Evolutionary conservation across 495 filamentous ascomycete genomes (phyloP).

Genomic region (Pyronema domesticum): DNA sequence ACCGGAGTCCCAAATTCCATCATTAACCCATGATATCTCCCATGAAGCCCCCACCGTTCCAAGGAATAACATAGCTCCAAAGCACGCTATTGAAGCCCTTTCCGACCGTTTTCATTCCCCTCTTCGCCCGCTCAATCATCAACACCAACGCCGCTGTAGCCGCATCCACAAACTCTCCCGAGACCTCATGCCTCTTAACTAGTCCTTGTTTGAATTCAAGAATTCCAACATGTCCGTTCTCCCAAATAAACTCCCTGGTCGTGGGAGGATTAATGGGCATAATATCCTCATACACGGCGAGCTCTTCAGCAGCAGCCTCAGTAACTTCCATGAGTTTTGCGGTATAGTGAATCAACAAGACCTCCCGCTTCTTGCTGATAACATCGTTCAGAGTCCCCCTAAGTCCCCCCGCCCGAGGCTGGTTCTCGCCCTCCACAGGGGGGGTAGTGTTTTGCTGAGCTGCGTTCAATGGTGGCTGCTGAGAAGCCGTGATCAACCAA

Average conservation of each 20-base stretch:
- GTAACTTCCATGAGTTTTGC: background rate
- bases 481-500: background rate
- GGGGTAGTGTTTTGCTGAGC: background rate
- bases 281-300: slow-evolving; percentile 1
- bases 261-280: background rate
- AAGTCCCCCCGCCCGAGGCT: background rate
- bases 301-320: background rate
- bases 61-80: no score
- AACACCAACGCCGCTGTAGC: background rate
- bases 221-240: background rate
- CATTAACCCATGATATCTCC: no score
- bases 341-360: background rate
- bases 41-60: no score
- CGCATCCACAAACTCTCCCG: background rate
- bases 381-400: background rate
- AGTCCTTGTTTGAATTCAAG: background rate
- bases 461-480: background rate
- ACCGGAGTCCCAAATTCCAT: no score
- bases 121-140: background rate
- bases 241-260: background rate
- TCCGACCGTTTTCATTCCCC: background rate
- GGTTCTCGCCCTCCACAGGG: background rate
- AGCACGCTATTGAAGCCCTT: no score
- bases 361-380: background rate
- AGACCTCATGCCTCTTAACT: background rate